phyloP scores from a whole-genome alignment of 495 filamentous ascomycete genomes.

The Schizothecium vesticola region DNA sequence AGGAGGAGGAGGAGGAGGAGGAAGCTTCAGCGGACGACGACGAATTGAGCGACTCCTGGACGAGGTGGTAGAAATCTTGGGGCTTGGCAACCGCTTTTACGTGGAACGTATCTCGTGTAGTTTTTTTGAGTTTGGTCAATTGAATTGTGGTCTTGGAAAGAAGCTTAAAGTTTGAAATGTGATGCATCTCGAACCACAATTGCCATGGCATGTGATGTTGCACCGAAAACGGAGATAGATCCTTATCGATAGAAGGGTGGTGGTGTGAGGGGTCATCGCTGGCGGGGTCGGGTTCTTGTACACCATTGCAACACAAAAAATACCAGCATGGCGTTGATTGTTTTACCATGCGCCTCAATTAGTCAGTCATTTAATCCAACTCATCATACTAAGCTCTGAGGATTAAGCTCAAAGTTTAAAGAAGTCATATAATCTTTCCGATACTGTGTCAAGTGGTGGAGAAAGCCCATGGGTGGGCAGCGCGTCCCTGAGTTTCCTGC shows the following conservation, averaged over 20 bases:
- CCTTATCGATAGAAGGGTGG: slow-evolving; percentile 2
- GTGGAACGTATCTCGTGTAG: too few relatives aligned
- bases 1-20: too few relatives aligned
- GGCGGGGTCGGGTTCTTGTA: slow-evolving; percentile 1
- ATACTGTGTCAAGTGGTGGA: background rate
- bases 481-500: background rate
- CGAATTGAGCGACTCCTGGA: too few relatives aligned
- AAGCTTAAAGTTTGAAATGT: background rate
- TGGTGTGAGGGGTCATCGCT: background rate
- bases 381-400: background rate
- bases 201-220: background rate
- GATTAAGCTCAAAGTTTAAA: background rate
- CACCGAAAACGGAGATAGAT: background rate
- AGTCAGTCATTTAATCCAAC: background rate
- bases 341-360: background rate
- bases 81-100: too few relatives aligned
- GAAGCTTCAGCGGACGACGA: background rate
- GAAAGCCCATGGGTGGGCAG: too few relatives aligned
- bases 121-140: background rate
- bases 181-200: background rate
- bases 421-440: background rate
- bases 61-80: too few relatives aligned
- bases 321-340: background rate
- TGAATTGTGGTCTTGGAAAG: background rate
- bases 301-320: background rate